A percentile compares a stretch with the other conserved stretches of the same genome.
Evolutionary conservation across 2,329 filamentous ascomycete species (phyloP).

Genomic region (Colletotrichum australisinense): DNA sequence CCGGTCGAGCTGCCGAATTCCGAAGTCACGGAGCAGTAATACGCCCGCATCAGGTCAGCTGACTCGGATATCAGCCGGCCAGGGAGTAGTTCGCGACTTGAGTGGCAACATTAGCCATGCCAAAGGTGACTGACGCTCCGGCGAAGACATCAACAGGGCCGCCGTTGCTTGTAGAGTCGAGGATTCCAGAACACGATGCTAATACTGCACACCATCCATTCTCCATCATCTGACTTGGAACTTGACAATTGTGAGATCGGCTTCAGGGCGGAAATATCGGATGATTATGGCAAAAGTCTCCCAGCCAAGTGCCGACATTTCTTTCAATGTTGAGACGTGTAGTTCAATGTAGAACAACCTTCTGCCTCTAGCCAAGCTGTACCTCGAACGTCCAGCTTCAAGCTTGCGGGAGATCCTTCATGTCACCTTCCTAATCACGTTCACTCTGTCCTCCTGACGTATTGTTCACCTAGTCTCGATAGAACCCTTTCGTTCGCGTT

Average conservation of each 20-base stretch:
- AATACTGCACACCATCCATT: neutral
- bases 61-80: constrained; percentile 6
- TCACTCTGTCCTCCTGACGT: too few relatives aligned
- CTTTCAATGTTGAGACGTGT: neutral
- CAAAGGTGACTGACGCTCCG: constrained; percentile 4
- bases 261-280: neutral
- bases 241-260: too few relatives aligned
- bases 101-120: constrained; percentile 2
- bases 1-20: constrained; percentile 15
- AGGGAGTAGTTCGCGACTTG: constrained; percentile 1
- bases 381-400: neutral
- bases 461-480: too few relatives aligned
- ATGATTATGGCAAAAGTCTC: neutral
- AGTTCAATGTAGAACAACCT: too few relatives aligned
- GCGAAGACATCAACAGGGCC: constrained; percentile 7
- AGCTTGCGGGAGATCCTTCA: neutral
- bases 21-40: constrained; percentile 13
- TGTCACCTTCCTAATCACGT: neutral
- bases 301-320: neutral
- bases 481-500: too few relatives aligned
- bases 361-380: neutral
- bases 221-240: neutral
- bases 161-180: constrained; percentile 1
- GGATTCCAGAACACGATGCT: neutral
- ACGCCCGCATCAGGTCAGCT: neutral